Percentiles rank a stretch among this genome's conserved stretches.
These are phyloP conservation scores for Bondarzewia mesenterica DNA, from an alignment of 1,284 basidiomycete species.

Conservation along the genomic window DNA sequence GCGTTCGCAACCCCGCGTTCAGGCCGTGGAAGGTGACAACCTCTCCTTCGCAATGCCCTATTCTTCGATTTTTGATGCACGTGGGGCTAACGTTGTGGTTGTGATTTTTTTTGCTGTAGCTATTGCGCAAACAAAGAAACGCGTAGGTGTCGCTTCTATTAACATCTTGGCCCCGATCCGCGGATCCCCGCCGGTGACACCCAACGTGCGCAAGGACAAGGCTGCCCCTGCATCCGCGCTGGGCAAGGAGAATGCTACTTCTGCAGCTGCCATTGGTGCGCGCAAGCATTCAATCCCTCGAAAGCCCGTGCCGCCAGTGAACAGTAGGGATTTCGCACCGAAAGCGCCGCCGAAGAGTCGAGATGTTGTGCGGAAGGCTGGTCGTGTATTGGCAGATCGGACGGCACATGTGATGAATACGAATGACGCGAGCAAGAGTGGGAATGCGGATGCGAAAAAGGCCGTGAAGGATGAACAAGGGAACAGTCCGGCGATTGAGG, in stretches of 20 bases:
- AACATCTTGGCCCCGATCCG: conserved; percentile 23
- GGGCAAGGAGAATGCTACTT: conserved; percentile 3
- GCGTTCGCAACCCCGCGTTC: conserved; percentile 23
- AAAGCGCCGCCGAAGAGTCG: conserved; percentile 2
- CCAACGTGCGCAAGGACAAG: not conserved
- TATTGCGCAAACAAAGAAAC: conserved; percentile 10
- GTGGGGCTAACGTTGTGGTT: not conserved
- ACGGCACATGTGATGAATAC: not conserved
- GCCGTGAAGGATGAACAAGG: not conserved
- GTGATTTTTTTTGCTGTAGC: not conserved
- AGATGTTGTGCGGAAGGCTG: not conserved
- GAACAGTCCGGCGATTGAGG: conserved; percentile 11
- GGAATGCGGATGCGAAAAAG: not conserved
- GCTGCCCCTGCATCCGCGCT: not conserved
- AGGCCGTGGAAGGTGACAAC: conserved; percentile 3
- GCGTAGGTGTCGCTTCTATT: conserved; percentile 11
- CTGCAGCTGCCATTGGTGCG: conserved; percentile 14
- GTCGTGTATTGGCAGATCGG: not conserved
- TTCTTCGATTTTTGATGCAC: not conserved
- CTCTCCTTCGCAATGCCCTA: not conserved
- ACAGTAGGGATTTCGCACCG: conserved; percentile 1
- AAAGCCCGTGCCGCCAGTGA: conserved; percentile 18
- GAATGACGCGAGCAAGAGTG: conserved; percentile 3
- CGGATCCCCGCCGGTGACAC: conserved; percentile 10
- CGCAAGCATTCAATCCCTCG: conserved; percentile 20